Base-by-base conservation (phyloP, 345 rosid genomes). In the Linum usitatissimum region DNA sequence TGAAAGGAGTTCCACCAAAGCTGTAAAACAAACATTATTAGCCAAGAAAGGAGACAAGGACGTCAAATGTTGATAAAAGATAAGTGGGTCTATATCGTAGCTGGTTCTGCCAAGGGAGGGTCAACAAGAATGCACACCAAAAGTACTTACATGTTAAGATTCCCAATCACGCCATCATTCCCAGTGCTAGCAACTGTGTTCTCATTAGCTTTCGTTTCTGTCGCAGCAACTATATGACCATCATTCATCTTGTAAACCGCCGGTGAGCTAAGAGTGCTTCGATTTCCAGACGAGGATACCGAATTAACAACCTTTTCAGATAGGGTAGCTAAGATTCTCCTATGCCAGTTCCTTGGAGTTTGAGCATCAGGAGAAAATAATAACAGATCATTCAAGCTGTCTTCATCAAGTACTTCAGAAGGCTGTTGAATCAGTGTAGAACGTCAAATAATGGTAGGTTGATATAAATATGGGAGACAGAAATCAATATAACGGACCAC, bases 1-100 rank as follows among this genome's bases (percentile, higher is more conserved):
- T 82, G 68, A 87, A 84, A 31, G 97, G 97, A 65, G 97, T 93
- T 53, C 78, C 95, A 65, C 93, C 85, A 69, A 88, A 88, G 73
- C 99, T 90, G 80, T 28, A 69, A 75, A 62, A 18, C 20, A 60
- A 68, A 30, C 18, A 67, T 20, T 3, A 67, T 63, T 62, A 75
- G 64, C 30, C 31, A 51, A 66, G 48, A 59, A 36, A 64, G 28
- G 28, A 23, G 28, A 23, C 28, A 23, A 23, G 28, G 28, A 23
- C 2, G 28, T 23, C 28, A 23, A 23, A 23, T 23, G 28, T 23
- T 23, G 28, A 23, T 23, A 1, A 23, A 23, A 23, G 28, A 23
- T 23, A 59, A 59, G 21, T 15, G 12, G 61, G 20, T 39, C 45
- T 21, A 38, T 21, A 38, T 2, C 10, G 5, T 53, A 62, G 64